Evolutionary conservation across 306 rosid genomes (phyloP), one percentile per base, ranked within the genome.

Genomic region (Acacia crassicarpa): DNA sequence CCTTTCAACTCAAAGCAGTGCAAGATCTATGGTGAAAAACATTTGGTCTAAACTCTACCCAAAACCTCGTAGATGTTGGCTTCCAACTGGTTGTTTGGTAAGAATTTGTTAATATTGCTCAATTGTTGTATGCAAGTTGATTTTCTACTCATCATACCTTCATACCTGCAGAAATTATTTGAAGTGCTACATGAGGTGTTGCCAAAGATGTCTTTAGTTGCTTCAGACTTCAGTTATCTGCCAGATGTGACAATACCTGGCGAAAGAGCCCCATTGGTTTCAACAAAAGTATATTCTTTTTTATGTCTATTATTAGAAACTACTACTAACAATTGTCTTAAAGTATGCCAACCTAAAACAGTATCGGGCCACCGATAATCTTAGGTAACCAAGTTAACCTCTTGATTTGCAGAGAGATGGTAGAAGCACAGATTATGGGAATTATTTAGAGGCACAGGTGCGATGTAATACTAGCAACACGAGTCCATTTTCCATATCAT

Each of bases 71-170:
- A 93, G 93, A 91, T 87, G 93, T 86, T 95, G 99, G 99, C 88
- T 95, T 53, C 99, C 99, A 65, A 95, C 98, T 63, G 99, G 98
- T 78, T 93, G 98, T 88, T 79, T 92, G 99, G 99, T 95, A 76
- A 88, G 94, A 88, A 80, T 69, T 46, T 74, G 30, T 72, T 53
- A 38, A 8, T 74, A 19, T 76, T 27, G 82, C 74, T 27, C 19
- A 49, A 58, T 69, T 25, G 75, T 83, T 65, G 9, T 81, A 25
- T 58, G 41, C 53, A 25, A 80, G 58, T 72, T 35, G 67, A 67
- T 54, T 82, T 58, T 76, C 79, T 77, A 67, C 44, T 88, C 32
- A 79, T 81, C 23, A 78, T 67, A 32, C 7, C 19, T 80, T 78
- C 78, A 46, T 84, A 73, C 77, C 41, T 75, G 75, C 91, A 95